Percentiles rank a stretch among this genome's conserved stretches.
Evolutionary conservation across 2,329 filamentous ascomycete genomes (phyloP).

Genomic region (Zasmidium citrigriseum): DNA sequence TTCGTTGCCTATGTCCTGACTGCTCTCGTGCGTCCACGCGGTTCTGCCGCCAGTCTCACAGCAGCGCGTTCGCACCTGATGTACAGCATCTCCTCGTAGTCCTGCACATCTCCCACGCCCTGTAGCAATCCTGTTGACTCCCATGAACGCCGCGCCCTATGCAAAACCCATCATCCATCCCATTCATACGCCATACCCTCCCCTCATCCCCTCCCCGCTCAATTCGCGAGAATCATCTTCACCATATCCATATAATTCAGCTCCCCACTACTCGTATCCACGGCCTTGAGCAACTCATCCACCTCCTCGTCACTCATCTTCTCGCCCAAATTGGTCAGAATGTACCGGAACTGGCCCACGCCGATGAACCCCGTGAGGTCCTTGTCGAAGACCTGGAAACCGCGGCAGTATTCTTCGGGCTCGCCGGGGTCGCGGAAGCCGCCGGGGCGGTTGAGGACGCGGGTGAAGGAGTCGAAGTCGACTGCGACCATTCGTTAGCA

Average conservation of each 20-base stretch:
- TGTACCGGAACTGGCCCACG: conserved; percentile 94
- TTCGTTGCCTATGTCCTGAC: background rate
- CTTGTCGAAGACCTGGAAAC: conserved; percentile 99
- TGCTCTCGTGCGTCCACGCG: background rate
- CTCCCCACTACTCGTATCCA: conserved; percentile 93
- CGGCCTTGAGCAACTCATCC: conserved; percentile 96
- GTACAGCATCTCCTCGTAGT: background rate
- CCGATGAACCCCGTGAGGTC: conserved; percentile 98
- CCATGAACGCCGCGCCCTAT: background rate
- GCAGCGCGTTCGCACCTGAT: background rate
- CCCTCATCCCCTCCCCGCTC: background rate
- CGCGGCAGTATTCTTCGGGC: conserved; percentile 96
- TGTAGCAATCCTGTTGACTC: too few relatives aligned
- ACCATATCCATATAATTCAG: conserved; percentile 82
- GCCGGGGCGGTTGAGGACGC: conserved; percentile 93
- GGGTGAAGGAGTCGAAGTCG: conserved; percentile 96
- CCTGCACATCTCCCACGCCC: background rate
- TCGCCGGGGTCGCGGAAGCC: conserved; percentile 98
- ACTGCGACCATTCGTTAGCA: conserved; percentile 56
- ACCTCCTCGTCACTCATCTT: conserved; percentile 99
- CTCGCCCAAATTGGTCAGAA: conserved; percentile 95
- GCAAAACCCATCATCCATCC: conserved; percentile 3
- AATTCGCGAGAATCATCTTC: conserved; percentile 44
- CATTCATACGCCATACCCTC: conserved; percentile 7
- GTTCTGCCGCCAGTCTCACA: background rate